phyloP scores from a whole-genome alignment of 306 rosid genomes.

The Prunus armeniaca region DNA sequence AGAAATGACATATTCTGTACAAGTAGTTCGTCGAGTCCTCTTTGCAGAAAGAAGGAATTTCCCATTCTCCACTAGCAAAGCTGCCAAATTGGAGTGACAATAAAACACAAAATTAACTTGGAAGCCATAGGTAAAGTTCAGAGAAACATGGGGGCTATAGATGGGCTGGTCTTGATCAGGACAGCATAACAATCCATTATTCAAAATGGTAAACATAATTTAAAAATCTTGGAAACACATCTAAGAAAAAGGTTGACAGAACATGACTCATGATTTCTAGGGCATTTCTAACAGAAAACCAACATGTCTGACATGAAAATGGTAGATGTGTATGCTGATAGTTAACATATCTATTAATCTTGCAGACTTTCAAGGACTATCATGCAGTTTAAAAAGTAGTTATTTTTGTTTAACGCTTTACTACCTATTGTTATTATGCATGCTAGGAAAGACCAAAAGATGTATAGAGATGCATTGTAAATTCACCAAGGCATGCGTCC shows the following conservation, averaged over 20 bases:
- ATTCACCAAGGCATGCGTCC: too few relatives aligned
- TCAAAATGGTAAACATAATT: not conserved
- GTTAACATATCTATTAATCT: not conserved
- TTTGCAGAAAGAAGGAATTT: constrained; percentile 91
- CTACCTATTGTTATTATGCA: not conserved
- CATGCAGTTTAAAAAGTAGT: not conserved
- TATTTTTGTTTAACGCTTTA: not conserved
- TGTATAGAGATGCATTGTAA: not conserved
- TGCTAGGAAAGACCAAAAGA: not conserved
- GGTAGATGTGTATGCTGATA: not conserved
- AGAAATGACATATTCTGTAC: constrained; percentile 88
- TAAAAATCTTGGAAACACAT: not conserved
- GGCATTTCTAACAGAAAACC: not conserved
- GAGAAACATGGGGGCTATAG: not conserved
- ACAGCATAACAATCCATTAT: not conserved
- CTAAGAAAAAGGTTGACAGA: not conserved
- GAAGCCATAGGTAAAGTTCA: not conserved
- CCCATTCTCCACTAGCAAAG: constrained; percentile 83
- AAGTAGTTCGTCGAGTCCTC: constrained; percentile 82
- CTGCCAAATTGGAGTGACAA: constrained; percentile 33
- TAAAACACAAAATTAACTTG: not conserved
- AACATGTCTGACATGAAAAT: not conserved
- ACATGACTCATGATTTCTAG: not conserved
- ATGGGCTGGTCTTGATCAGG: not conserved
- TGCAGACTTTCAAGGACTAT: not conserved